Evolutionary conservation across 2,329 filamentous ascomycete species (phyloP).

Genomic region (Verticillium klebahnii): DNA sequence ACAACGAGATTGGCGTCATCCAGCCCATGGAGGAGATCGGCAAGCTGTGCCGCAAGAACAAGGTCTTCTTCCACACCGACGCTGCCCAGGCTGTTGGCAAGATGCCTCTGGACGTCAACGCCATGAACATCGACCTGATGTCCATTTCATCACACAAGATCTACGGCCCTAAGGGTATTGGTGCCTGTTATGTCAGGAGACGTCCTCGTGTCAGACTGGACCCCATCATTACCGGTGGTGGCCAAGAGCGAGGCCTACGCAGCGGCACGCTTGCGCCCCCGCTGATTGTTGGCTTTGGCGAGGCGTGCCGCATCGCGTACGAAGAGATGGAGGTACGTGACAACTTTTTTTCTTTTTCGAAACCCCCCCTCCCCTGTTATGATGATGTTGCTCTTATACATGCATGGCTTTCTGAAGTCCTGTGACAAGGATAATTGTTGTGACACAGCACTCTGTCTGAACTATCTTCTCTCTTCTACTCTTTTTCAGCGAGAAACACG

Average conservation of each 20-base stretch:
- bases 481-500: background rate
- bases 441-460: conserved; percentile 67
- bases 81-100: conserved; percentile 97
- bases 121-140: conserved; percentile 98
- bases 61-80: conserved; percentile 98
- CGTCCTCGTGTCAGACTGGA: conserved; percentile 90
- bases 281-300: conserved; percentile 86
- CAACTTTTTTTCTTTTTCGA: conserved; percentile 13
- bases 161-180: conserved; percentile 95
- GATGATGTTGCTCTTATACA: conserved; percentile 79
- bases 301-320: conserved; percentile 87
- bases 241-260: conserved; percentile 89
- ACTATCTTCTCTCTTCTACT: conserved; percentile 9
- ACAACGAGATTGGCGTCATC: conserved; percentile 99
- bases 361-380: conserved; percentile 28
- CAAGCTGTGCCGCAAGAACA: conserved; percentile 82
- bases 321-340: conserved; percentile 82
- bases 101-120: conserved; percentile 93
- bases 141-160: conserved; percentile 99
- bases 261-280: conserved; percentile 91
- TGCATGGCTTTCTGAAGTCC: conserved; percentile 86
- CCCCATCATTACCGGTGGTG: conserved; percentile 92
- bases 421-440: conserved; percentile 58
- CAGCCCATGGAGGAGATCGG: conserved; percentile 94
- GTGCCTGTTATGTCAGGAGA: conserved; percentile 91